Evolutionary conservation across 371 early-diverging fungal species (phyloP), one percentile per base, ranked within the genome.

Genomic region (Mucor sp.): DNA sequence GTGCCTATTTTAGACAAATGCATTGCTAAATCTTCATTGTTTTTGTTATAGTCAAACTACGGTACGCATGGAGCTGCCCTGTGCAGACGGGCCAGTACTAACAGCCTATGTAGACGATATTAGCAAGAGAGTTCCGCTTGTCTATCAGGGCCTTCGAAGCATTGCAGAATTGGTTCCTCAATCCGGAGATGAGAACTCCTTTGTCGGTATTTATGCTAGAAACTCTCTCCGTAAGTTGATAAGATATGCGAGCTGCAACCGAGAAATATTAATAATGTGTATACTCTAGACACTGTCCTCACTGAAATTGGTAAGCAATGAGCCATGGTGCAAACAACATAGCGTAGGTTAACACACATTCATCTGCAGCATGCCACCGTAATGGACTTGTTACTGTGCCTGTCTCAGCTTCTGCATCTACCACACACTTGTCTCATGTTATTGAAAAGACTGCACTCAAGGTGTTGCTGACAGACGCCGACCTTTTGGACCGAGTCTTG

Each of bases 181-280:
- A 63, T 74, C 81, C n/a, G 79, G 77, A 44, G 68, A 74, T 12
- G 79, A 75, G 12, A 60, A 72, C 15, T 78, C 83, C 0, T 80
- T 85, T 65, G 83, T 88, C 7, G 88, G 86, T 47, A 77, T 88
- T 62, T 78, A 81, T 60, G 76, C 83, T 15, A 63, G 68, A 12
- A 76, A 81, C 61, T 85, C 84, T 7, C 65, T 77, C 61, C 76
- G 88, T 85, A 87, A 63, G 68, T 56, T 15, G 11, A 19, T 12
- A 6, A 47, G 11, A 5, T 14, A 17, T 14, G 53, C 27, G 3
- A 25, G 25, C 2, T 32, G 47, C n/a, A 37, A 19, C n/a, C 6
- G 6, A 17, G 33, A n/a, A 44, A 33, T 66, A 55, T 53, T 53
- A 25, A 39, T 5, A 14, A 5, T 41, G 21, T 35, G 8, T n/a